These are phyloP conservation scores for Neurospora intermedia DNA, from an alignment of 495 filamentous ascomycete species.

Conservation along the genomic window DNA sequence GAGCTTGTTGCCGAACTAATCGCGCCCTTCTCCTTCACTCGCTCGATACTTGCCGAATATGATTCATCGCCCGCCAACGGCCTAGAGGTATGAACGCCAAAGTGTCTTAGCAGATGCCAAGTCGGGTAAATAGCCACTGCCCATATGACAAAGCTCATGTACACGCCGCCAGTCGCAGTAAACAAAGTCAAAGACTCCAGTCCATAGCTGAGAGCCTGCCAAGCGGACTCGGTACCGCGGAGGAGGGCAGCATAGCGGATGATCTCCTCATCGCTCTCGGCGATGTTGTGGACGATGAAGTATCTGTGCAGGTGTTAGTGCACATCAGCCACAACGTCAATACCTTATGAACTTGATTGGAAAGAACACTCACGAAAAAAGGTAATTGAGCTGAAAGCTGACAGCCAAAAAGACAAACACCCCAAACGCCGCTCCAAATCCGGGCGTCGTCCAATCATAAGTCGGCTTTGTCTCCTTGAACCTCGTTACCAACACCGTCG, in stretches of 20 bases:
- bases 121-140: conserved; percentile 43
- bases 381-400: conserved; percentile 54
- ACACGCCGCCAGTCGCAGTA: conserved; percentile 47
- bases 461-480: conserved; percentile 39
- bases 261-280: conserved; percentile 43
- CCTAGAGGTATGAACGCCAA: conserved; percentile 31
- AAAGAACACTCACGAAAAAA: conserved; percentile 39
- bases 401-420: conserved; percentile 48
- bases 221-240: conserved; percentile 51
- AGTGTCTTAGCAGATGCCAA: conserved; percentile 46
- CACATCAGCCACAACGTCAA: background rate
- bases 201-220: conserved; percentile 53
- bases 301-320: conserved; percentile 29
- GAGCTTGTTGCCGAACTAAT: background rate
- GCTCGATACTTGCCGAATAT: background rate
- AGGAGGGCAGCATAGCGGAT: conserved; percentile 51
- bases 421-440: conserved; percentile 47
- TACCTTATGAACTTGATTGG: background rate
- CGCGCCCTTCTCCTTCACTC: background rate
- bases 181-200: conserved; percentile 45
- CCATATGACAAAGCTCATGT: conserved; percentile 56
- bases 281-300: conserved; percentile 51
- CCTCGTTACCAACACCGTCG: conserved; percentile 42
- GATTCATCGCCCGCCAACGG: background rate
- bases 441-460: conserved; percentile 46